Evolutionary conservation across 768 basidiomycete genomes (phyloP).

Genomic region (Mycena galericulata): DNA sequence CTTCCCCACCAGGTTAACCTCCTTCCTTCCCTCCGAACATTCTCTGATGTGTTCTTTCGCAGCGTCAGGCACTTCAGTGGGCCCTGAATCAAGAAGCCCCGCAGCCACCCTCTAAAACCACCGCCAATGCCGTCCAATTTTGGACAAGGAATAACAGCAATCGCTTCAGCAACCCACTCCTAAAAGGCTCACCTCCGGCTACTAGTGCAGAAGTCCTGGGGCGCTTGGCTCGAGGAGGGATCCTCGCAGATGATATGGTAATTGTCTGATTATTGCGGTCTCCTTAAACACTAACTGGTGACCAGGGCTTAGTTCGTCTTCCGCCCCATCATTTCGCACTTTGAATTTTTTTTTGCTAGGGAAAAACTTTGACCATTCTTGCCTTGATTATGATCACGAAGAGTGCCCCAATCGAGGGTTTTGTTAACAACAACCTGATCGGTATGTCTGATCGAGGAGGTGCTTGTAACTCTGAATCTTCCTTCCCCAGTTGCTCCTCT

Average conservation of each 20-base stretch:
- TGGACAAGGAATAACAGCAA: too few species aligned
- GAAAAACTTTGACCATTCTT: not conserved
- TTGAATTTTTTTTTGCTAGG: not conserved
- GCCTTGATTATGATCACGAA: not conserved
- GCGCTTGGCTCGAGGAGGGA: not conserved
- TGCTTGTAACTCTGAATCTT: not conserved
- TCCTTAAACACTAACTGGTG: not conserved
- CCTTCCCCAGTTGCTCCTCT: not conserved
- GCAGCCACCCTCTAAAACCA: not conserved
- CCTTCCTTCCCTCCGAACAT: not conserved
- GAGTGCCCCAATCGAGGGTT: not conserved
- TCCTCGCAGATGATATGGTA: not conserved
- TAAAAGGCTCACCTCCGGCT: too few species aligned
- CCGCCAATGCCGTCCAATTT: not conserved
- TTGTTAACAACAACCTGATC: not conserved
- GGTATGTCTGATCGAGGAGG: not conserved
- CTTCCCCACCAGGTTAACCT: not conserved
- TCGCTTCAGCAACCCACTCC: too few species aligned
- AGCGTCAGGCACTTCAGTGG: not conserved
- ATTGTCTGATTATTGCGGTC: not conserved
- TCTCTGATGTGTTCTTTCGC: not conserved
- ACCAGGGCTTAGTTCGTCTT: too few species aligned
- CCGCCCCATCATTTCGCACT: too few species aligned
- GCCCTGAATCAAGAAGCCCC: not conserved
- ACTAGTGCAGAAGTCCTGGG: not conserved